phyloP scores from a whole-genome alignment of 164 flowering plant genomes.

The Amborella trichopoda region DNA sequence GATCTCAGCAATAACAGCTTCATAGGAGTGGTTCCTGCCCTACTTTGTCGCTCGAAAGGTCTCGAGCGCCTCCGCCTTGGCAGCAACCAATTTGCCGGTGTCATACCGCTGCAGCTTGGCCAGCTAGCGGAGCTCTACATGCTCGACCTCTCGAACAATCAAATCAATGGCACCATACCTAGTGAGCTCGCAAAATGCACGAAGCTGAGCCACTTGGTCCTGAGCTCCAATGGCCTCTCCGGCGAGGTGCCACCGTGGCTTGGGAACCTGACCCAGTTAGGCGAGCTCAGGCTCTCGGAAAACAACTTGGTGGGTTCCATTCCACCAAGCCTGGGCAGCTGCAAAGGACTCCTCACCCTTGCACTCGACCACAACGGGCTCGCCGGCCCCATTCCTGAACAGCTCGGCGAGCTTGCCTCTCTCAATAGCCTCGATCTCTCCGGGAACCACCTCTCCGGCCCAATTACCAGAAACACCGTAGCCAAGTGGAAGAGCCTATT shows the following conservation, averaged over 20 bases:
- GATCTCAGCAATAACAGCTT: conserved; percentile 76
- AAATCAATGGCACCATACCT: conserved; percentile 61
- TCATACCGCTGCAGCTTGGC: conserved; percentile 56
- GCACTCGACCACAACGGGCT: conserved; percentile 51
- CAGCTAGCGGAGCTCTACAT: conserved; percentile 41
- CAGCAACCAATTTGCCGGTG: conserved; percentile 47
- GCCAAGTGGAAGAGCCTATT: conserved; percentile 62
- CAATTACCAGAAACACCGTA: conserved; percentile 40
- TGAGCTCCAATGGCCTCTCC: conserved; percentile 55
- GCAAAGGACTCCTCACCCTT: conserved; percentile 58
- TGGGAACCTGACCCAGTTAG: conserved; percentile 58
- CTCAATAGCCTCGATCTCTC: conserved; percentile 65
- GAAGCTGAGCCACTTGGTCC: conserved; percentile 68
- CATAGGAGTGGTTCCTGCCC: conserved; percentile 49
- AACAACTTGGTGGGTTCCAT: conserved; percentile 55
- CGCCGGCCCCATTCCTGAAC: conserved; percentile 55
- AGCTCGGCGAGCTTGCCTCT: conserved; percentile 42
- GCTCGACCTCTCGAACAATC: conserved; percentile 68
- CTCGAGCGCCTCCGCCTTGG: conserved; percentile 76
- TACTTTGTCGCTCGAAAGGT: conserved; percentile 51
- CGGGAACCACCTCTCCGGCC: conserved; percentile 45
- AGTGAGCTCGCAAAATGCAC: conserved; percentile 57
- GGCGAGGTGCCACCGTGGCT: conserved; percentile 75
- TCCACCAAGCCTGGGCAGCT: conserved; percentile 57
- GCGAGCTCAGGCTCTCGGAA: conserved; percentile 72